Evolutionary conservation across 2,329 filamentous ascomycete species (phyloP).

Genomic region (Juglanconis juglandina): DNA sequence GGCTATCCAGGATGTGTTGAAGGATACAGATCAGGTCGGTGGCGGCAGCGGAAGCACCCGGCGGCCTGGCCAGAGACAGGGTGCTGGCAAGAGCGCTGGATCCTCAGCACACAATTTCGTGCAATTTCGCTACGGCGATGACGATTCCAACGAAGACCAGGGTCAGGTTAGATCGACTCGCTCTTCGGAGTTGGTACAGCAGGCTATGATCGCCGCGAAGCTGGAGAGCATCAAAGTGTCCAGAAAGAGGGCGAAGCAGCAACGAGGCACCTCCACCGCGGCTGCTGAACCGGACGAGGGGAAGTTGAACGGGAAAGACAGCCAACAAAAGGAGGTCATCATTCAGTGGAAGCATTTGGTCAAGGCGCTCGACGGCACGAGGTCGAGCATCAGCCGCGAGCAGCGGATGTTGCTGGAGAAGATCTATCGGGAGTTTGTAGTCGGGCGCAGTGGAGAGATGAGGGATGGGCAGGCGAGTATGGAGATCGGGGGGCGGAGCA

Average conservation of each 20-base stretch:
- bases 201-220: slow-evolving; percentile 76
- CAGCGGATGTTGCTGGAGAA: slow-evolving; percentile 71
- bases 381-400: slow-evolving; percentile 76
- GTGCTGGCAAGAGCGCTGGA: slow-evolving; percentile 12
- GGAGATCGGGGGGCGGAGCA: slow-evolving; percentile 88
- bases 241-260: slow-evolving; percentile 59
- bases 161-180: slow-evolving; percentile 44
- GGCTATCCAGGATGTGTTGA: slow-evolving; percentile 90
- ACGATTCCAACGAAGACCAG: slow-evolving; percentile 43
- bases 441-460: slow-evolving; percentile 91
- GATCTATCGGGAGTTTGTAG: slow-evolving; percentile 92
- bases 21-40: slow-evolving; percentile 46
- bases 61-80: slow-evolving; percentile 22
- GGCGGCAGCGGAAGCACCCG: slow-evolving; percentile 32
- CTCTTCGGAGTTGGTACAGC: slow-evolving; percentile 64
- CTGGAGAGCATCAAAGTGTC: slow-evolving; percentile 73
- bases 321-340: slow-evolving; percentile 60
- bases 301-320: slow-evolving; percentile 18
- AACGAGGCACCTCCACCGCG: slow-evolving; percentile 29
- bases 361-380: slow-evolving; percentile 71
- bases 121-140: slow-evolving; percentile 77
- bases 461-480: slow-evolving; percentile 85
- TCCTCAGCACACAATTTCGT: slow-evolving; percentile 57
- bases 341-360: slow-evolving; percentile 82
- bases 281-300: slow-evolving; percentile 25